Conservation (phyloP, 1,139 yeast genomes). For the Sugiyamaella japonica region DNA sequence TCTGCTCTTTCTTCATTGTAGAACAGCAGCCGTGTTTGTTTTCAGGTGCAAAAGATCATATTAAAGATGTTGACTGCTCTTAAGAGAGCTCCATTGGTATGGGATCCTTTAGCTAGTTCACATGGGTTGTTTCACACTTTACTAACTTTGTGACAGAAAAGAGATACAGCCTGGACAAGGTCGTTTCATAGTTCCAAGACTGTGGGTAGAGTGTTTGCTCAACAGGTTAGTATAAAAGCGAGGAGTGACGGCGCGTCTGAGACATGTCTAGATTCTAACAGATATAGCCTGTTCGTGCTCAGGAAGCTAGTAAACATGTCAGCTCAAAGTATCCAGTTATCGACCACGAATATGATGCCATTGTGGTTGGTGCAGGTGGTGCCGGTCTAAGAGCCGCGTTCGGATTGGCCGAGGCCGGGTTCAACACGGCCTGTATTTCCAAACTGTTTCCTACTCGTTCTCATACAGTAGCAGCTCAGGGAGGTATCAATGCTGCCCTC, state of each 20-base stretch:
- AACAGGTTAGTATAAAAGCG: slow-evolving; percentile 27
- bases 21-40: background rate
- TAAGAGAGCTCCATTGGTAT: slow-evolving; percentile 31
- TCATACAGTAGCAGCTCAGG: slow-evolving; percentile 99
- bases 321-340: slow-evolving; percentile 81
- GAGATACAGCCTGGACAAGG: slow-evolving; percentile 17
- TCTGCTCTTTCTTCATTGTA: background rate
- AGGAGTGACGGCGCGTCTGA: background rate
- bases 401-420: slow-evolving; percentile 96
- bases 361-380: slow-evolving; percentile 99
- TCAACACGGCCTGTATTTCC: slow-evolving; percentile 95
- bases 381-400: slow-evolving; percentile 99
- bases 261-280: background rate
- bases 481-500: slow-evolving; percentile 98
- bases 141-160: slow-evolving; percentile 7
- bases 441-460: slow-evolving; percentile 98
- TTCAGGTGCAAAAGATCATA: background rate
- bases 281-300: slow-evolving; percentile 34
- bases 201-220: slow-evolving; percentile 33
- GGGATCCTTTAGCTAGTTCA: no score
- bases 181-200: slow-evolving; percentile 34
- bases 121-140: no score
- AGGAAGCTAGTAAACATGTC: slow-evolving; percentile 43
- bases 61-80: slow-evolving; percentile 30
- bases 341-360: slow-evolving; percentile 95